phyloP scores from a whole-genome alignment of 257 asterid species.

The Gentiana macrophylla region DNA sequence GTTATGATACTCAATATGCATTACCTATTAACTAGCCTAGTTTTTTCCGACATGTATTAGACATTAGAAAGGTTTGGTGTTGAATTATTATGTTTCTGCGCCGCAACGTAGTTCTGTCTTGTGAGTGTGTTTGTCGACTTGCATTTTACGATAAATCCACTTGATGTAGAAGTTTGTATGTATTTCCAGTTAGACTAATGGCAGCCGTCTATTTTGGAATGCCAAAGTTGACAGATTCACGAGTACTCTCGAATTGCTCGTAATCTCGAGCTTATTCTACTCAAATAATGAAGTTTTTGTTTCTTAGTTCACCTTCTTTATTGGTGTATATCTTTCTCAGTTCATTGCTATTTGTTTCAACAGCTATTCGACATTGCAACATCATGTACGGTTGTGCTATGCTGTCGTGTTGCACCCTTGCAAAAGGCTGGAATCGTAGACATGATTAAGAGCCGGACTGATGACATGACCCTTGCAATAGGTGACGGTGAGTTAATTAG shows the following conservation, averaged over 20 bases:
- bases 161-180: too few species aligned
- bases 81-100: too few species aligned
- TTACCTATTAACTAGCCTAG: too few species aligned
- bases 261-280: constrained; percentile 1
- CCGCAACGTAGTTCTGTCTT: too few species aligned
- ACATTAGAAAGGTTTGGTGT: too few species aligned
- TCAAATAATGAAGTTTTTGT: constrained; percentile 12
- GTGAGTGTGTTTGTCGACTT: too few species aligned
- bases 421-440: constrained; percentile 99
- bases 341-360: constrained; percentile 16
- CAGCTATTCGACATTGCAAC: constrained; percentile 96
- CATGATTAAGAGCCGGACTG: constrained; percentile 80
- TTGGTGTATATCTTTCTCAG: neutral
- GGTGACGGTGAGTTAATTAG: constrained; percentile 78
- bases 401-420: constrained; percentile 97
- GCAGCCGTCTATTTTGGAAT: too few species aligned
- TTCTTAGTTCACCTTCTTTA: constrained; percentile 1
- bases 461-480: constrained; percentile 96
- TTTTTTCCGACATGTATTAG: too few species aligned
- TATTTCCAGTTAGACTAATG: too few species aligned
- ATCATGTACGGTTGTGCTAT: constrained; percentile 76
- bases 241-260: constrained; percentile 1
- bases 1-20: too few species aligned
- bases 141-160: too few species aligned
- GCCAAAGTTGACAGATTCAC: neutral